These are phyloP conservation scores for Cicer yamashitae DNA, from an alignment of 306 rosid genomes.

Conservation along the genomic window DNA sequence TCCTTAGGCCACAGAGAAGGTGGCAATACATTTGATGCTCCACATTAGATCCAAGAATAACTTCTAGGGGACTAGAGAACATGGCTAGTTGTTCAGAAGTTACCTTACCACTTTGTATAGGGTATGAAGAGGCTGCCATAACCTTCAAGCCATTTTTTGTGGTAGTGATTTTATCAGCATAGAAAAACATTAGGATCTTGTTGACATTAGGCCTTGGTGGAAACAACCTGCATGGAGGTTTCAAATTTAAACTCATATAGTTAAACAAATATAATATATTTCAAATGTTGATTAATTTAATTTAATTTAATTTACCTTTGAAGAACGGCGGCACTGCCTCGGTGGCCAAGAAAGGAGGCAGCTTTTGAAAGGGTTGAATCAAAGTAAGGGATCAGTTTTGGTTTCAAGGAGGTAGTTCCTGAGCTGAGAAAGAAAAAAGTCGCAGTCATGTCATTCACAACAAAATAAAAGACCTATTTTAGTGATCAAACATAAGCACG, in stretches of 20 bases:
- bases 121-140: constrained; percentile 74
- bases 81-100: constrained; percentile 47
- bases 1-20: constrained; percentile 67
- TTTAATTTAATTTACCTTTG: constrained; percentile 51
- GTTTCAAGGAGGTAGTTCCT: constrained; percentile 63
- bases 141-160: constrained; percentile 68
- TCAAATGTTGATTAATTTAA: background rate
- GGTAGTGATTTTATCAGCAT: constrained; percentile 60
- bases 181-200: constrained; percentile 61
- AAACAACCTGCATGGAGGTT: constrained; percentile 50
- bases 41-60: constrained; percentile 61
- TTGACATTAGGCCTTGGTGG: constrained; percentile 60
- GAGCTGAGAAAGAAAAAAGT: constrained; percentile 53
- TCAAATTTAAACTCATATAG: background rate
- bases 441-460: background rate
- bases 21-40: constrained; percentile 79
- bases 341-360: constrained; percentile 58
- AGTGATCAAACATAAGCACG: background rate
- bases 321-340: constrained; percentile 52
- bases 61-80: constrained; percentile 62
- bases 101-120: constrained; percentile 55
- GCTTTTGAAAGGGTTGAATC: constrained; percentile 64
- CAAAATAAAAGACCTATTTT: background rate
- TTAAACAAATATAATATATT: background rate
- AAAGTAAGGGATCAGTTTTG: constrained; percentile 70